Conservation (phyloP, 192 early-diverging fungal species). For the Coemansia sp. region DNA sequence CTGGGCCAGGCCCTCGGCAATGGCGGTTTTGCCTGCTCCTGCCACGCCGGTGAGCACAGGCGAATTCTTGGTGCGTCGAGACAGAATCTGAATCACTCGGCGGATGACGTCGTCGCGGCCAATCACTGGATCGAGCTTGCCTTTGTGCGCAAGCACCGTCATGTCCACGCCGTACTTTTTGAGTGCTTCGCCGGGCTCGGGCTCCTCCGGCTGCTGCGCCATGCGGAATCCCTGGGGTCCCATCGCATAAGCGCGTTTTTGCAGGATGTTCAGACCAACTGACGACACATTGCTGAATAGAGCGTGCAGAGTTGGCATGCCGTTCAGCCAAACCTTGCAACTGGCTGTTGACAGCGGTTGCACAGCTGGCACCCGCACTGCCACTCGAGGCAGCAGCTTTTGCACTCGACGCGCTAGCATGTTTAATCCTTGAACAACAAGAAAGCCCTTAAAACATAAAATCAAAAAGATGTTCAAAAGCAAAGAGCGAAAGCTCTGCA, state of each 20-base stretch:
- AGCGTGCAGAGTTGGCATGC: background rate
- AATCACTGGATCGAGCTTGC: slow-evolving; percentile 81
- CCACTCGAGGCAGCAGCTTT: slow-evolving; percentile 4
- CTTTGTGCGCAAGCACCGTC: slow-evolving; percentile 69
- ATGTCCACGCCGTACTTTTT: slow-evolving; percentile 68
- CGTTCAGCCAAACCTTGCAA: background rate
- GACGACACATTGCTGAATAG: background rate
- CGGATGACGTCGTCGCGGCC: slow-evolving; percentile 77
- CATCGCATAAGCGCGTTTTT: slow-evolving; percentile 37
- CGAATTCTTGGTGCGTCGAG: slow-evolving; percentile 79
- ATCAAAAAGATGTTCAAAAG: background rate
- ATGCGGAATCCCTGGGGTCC: slow-evolving; percentile 52
- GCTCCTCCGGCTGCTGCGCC: slow-evolving; percentile 39
- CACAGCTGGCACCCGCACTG: background rate
- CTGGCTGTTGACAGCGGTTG: background rate
- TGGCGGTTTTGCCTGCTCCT: slow-evolving; percentile 81
- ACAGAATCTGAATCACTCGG: slow-evolving; percentile 72
- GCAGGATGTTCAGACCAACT: background rate
- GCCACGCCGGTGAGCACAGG: slow-evolving; percentile 76
- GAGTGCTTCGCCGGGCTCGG: slow-evolving; percentile 56
- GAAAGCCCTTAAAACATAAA: no score
- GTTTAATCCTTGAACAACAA: no score
- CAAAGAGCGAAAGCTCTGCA: background rate
- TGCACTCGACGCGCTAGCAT: slow-evolving; percentile 2
- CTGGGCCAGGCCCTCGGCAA: slow-evolving; percentile 78